Evolutionary conservation across 2,329 filamentous ascomycete genomes (phyloP).

Genomic region (Trichophyton simii): DNA sequence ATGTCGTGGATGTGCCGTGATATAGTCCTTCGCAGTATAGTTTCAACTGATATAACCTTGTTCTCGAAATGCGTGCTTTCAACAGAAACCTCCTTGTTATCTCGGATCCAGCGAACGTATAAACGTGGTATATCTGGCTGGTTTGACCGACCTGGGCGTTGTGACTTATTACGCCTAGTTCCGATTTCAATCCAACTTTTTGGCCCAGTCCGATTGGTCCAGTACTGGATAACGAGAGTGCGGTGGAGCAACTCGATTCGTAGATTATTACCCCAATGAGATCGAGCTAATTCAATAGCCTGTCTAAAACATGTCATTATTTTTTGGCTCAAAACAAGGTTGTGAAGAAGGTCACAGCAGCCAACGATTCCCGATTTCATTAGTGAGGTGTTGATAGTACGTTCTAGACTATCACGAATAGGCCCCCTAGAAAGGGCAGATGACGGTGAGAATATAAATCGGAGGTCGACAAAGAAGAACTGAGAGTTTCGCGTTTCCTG

Average conservation of each 20-base stretch:
- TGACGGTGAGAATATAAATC: conserved; percentile 66
- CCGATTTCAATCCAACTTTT: conserved; percentile 92
- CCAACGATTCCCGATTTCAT: conserved; percentile 58
- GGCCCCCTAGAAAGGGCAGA: conserved; percentile 49
- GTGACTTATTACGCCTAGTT: conserved; percentile 50
- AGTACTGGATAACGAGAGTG: conserved; percentile 80
- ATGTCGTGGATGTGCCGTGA: conserved; percentile 62
- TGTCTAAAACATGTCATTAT: conserved; percentile 71
- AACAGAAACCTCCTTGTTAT: conserved; percentile 61
- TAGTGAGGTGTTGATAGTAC: conserved; percentile 58
- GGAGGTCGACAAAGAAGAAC: conserved; percentile 88
- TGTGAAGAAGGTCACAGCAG: conserved; percentile 78
- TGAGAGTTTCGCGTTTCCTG: conserved; percentile 72
- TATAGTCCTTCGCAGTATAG: conserved; percentile 60
- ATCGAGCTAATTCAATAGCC: conserved; percentile 54
- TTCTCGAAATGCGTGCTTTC: conserved; percentile 55
- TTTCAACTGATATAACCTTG: conserved; percentile 57
- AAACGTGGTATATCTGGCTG: conserved; percentile 24
- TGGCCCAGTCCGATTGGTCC: conserved; percentile 54
- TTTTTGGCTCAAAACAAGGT: conserved; percentile 80
- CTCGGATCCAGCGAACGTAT: conserved; percentile 64
- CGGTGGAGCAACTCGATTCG: conserved; percentile 69
- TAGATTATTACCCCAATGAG: conserved; percentile 65
- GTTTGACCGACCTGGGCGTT: conserved; percentile 16
- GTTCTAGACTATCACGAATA: conserved; percentile 55